Evolutionary conservation across 371 early-diverging fungal species (phyloP), one percentile per base, ranked within the genome.

Genomic region (Lichtheimia hyalospora): DNA sequence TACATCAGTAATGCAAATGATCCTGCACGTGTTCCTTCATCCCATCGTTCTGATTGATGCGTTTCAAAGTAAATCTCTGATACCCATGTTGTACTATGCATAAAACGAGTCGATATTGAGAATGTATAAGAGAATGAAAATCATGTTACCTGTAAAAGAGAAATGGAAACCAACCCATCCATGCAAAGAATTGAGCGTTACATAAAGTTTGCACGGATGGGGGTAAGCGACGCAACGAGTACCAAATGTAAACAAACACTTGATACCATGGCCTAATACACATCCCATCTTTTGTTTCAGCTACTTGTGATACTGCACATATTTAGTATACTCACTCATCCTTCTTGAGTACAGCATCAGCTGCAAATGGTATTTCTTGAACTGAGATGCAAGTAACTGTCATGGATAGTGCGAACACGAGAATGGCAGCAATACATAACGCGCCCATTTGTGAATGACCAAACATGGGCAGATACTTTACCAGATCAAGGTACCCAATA

Each of bases 111-210:
- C 12, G n/a, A 28, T 49, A 42, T 14, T 40, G 1, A 5, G 4
- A 20, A 15, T 41, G 15, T 20, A 40, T 2, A 49, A 8, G 14
- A n/a, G 1, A 7, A 16, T 5, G 23, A 43, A 57, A 25, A 5
- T 25, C 13, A 24, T 42, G 14, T 39, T 42, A 75, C 69, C 80
- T 78, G 64, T 84, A 85, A 52, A 85, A 83, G 23, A 85, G 61
- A 56, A 82, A 85, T 2, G 92, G 90, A 64, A 93, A 93, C 89
- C 91, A 90, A 8, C 89, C 92, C 82, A 91, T 80, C 92, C 92
- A 93, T 7, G 86, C 85, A 72, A 86, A 89, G 58, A 93, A 87
- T 52, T 92, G 92, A 0, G 85, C 83, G 51, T 87, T 84, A 63
- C 92, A 91, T 5, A 93, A 70, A 34, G 70, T 66, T 49, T 86